Evolutionary conservation across 495 filamentous ascomycete species (phyloP).

Genomic region (Hypoxylon trugodes): DNA sequence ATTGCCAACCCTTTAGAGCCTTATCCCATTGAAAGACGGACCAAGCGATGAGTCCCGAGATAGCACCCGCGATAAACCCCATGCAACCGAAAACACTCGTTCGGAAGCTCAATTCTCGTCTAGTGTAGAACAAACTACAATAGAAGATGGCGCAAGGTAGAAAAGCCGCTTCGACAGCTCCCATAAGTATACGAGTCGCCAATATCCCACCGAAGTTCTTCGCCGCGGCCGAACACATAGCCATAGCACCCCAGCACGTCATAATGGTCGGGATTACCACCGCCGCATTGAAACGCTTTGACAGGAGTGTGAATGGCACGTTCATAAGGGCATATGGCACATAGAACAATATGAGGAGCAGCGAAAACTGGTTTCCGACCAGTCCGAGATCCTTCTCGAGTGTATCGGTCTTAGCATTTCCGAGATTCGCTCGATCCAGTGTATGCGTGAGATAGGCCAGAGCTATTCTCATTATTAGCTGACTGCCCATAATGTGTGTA

Average conservation of each 20-base stretch:
- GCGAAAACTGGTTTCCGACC: slow-evolving; percentile 39
- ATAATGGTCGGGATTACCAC: slow-evolving; percentile 37
- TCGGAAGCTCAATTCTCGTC: slow-evolving; percentile 42
- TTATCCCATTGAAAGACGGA: slow-evolving; percentile 41
- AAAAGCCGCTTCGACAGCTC: slow-evolving; percentile 54
- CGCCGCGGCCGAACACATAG: slow-evolving; percentile 47
- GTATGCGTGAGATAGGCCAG: slow-evolving; percentile 47
- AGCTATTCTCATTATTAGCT: slow-evolving; percentile 11
- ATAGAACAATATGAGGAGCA: slow-evolving; percentile 43
- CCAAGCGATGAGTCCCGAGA: slow-evolving; percentile 58
- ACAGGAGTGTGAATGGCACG: slow-evolving; percentile 21
- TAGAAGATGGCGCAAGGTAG: slow-evolving; percentile 42
- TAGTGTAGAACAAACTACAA: slow-evolving; percentile 55
- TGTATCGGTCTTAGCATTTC: slow-evolving; percentile 48
- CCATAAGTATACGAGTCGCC: slow-evolving; percentile 62
- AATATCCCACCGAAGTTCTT: slow-evolving; percentile 50
- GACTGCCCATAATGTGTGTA: neutral
- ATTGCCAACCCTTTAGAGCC: slow-evolving; percentile 36
- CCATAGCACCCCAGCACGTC: slow-evolving; percentile 48
- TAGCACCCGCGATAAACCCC: slow-evolving; percentile 34
- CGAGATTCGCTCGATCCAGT: slow-evolving; percentile 53
- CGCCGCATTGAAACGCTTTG: slow-evolving; percentile 23
- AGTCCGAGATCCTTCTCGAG: slow-evolving; percentile 43
- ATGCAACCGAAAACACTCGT: slow-evolving; percentile 40
- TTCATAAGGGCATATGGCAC: slow-evolving; percentile 33